These are phyloP conservation scores for Trichosporon faecale DNA, from an alignment of 1,284 basidiomycete species.

Conservation along the genomic window DNA sequence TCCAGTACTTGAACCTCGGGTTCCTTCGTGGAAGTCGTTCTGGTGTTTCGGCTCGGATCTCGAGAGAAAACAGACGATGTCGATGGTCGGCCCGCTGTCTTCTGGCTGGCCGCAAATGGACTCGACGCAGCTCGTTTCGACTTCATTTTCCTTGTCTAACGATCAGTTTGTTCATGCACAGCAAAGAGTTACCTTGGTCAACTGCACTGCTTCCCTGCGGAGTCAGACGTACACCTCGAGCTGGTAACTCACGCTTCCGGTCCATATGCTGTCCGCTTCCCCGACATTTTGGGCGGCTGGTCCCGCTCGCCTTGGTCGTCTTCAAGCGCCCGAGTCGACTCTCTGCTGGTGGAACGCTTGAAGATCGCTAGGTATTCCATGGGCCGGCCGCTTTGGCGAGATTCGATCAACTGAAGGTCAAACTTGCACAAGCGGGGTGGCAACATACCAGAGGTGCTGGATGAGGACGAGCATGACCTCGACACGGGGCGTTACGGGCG, in stretches of 20 bases:
- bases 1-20: too few relatives aligned
- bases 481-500: neutral
- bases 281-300: neutral
- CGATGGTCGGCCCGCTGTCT: neutral
- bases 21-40: too few relatives aligned
- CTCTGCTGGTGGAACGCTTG: neutral
- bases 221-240: neutral
- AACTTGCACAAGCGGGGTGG: neutral
- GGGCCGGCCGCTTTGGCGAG: neutral
- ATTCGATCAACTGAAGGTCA: neutral
- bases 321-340: neutral
- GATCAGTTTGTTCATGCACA: neutral
- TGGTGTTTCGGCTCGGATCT: neutral
- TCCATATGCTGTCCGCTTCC: neutral
- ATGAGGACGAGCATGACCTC: neutral
- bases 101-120: neutral
- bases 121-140: neutral
- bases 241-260: neutral
- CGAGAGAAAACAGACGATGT: neutral
- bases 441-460: neutral
- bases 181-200: neutral
- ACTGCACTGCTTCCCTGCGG: neutral
- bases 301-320: neutral
- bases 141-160: neutral
- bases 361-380: neutral